phyloP scores from a whole-genome alignment of 2,329 filamentous ascomycete species.

The Xylariaceae sp. region DNA sequence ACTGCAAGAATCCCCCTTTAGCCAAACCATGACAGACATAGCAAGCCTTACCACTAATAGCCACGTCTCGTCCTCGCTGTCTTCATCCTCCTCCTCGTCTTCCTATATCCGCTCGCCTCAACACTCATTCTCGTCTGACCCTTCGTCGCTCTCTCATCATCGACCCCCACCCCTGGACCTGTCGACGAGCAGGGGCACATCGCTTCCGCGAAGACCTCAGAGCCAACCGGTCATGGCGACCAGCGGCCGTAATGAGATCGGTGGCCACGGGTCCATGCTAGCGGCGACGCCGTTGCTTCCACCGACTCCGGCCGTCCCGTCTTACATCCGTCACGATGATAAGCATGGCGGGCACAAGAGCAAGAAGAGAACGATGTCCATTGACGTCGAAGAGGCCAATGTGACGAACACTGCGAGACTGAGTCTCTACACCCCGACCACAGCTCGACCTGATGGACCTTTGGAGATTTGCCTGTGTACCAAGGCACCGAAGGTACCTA shows the following conservation, averaged over 20 bases:
- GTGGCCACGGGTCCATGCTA: conserved; percentile 8
- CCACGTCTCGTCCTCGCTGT: conserved; percentile 21
- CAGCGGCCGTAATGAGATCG: conserved; percentile 12
- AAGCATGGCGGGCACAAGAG: conserved; percentile 7
- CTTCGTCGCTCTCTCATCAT: conserved; percentile 13
- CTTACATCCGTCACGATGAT: conserved; percentile 10
- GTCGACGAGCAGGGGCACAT: conserved; percentile 3
- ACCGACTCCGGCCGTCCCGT: conserved; percentile 9
- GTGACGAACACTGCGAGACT: conserved; percentile 34
- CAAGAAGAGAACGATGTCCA: conserved; percentile 44
- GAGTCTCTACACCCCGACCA: conserved; percentile 34
- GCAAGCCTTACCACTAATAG: conserved; percentile 19
- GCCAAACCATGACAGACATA: conserved; percentile 25
- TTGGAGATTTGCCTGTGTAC: conserved; percentile 53
- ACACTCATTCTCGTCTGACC: conserved; percentile 15
- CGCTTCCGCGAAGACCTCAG: conserved; percentile 21
- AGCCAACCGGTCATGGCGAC: conserved; percentile 26
- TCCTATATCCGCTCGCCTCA: conserved; percentile 16
- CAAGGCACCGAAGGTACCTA: conserved; percentile 52
- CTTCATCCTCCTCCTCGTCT: conserved; percentile 16
- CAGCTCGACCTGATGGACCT: conserved; percentile 22
- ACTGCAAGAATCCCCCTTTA: conserved; percentile 3
- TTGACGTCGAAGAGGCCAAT: conserved; percentile 42
- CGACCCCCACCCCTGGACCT: conserved; percentile 13
- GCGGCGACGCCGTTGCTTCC: conserved; percentile 16